These are phyloP conservation scores for Vitis labrusca DNA, from an alignment of 164 flowering plant genomes.

Conservation along the genomic window DNA sequence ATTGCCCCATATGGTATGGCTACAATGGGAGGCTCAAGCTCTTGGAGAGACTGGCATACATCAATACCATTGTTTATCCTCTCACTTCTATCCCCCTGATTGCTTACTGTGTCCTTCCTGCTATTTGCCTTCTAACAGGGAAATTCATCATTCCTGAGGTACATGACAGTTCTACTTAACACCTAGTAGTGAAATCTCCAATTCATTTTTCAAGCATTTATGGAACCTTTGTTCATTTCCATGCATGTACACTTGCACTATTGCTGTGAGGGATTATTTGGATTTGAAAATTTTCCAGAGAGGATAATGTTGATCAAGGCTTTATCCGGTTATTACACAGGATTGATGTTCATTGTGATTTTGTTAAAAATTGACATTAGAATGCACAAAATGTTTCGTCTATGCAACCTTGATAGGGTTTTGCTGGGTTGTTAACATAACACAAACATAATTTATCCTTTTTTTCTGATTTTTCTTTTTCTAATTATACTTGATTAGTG, in stretches of 20 bases:
- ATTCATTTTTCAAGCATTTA: too few relatives aligned
- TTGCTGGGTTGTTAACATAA: too few relatives aligned
- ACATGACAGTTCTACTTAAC: slow-evolving; percentile 5
- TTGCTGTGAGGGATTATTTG: neutral
- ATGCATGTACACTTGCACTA: neutral
- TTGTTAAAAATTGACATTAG: too few relatives aligned
- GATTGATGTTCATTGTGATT: too few relatives aligned
- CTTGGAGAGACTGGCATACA: slow-evolving; percentile 88
- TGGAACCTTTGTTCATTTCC: neutral
- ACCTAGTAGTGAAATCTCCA: too few relatives aligned
- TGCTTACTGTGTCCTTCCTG: slow-evolving; percentile 90
- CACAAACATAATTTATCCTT: too few relatives aligned
- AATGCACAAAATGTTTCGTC: too few relatives aligned
- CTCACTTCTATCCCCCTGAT: slow-evolving; percentile 85
- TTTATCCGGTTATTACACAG: too few relatives aligned
- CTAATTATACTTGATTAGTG: too few relatives aligned
- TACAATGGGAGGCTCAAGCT: slow-evolving; percentile 74
- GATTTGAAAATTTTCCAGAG: neutral
- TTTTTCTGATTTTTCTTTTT: too few relatives aligned
- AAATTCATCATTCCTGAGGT: slow-evolving; percentile 99
- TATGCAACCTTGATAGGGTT: too few relatives aligned
- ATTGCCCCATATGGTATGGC: slow-evolving; percentile 99
- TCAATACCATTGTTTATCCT: slow-evolving; percentile 91
- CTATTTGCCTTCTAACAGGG: slow-evolving; percentile 87
- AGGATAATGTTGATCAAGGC: too few relatives aligned